Evolutionary conservation across 208 protist genomes (phyloP), one percentile per base, ranked within the genome.

Genomic region (Leishmania tarentolae): DNA sequence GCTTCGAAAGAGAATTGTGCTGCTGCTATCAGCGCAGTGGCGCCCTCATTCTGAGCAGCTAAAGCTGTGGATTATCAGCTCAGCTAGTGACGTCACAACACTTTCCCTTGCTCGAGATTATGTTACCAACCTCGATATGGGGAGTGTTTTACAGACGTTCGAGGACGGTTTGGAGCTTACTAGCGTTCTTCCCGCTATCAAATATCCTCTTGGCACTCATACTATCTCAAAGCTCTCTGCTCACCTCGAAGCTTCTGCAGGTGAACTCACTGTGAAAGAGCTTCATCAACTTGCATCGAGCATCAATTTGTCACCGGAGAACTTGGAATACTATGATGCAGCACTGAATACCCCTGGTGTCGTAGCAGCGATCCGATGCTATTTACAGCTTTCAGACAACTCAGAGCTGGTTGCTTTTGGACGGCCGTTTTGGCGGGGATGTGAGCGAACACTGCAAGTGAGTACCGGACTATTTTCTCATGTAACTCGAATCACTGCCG

Each of bases 1-100:
- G 81, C n/a, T 80, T 17, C 57, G 28, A 74, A 61, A 35, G 66
- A 40, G n/a, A 57, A 5, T 21, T 46, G 40, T 69, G 7, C 40
- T 61, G 24, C 65, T 82, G 4, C 70, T 84, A 59, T 88, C 85
- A n/a, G 50, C 73, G 21, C 77, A 84, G 42, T 95, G 92, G 90
- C 85, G 88, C 11, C 84, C 87, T 44, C 92, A 95, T 81, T 89
- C 88, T 11, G 90, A 92, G 84, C 88, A 91, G 63, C 79, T 95
- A 19, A 91, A 94, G 73, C 68, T 75, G 9, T 93, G 88, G 87
- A 83, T 93, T 79, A 89, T 90, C 2, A 72, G 59, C n/a, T 74
- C 89, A 37, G 42, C 76, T 0, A 84, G 68, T 57, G 87, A 91
- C 63, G n/a, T 68, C 37, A 86, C 70, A 21, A 50, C 35, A 13